Evolutionary conservation across 2,329 filamentous ascomycete genomes (phyloP), one percentile per base, ranked within the genome.

Genomic region (Claviceps pazoutovae): DNA sequence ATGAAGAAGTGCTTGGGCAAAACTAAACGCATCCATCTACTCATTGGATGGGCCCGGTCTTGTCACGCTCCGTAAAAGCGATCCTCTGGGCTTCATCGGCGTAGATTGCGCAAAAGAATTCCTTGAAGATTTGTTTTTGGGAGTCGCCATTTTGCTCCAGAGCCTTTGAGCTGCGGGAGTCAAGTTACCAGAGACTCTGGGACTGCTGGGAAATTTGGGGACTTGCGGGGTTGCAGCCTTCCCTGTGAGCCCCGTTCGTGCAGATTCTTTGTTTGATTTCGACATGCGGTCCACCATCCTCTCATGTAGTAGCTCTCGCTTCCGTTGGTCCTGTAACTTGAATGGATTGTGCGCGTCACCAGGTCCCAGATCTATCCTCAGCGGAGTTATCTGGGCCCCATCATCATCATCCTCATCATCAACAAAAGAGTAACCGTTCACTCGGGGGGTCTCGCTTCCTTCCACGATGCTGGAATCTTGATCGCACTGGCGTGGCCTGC

Each of bases 381-480:
- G 68, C 46, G 63, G 55, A 13, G 60, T 41, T 9, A 44, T 39
- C 7, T 51, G 23, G 5, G 51, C n/a, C 7, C 65, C 60, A 1
- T 62, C 58, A 16, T 71, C 70, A 16, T 74, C 74, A 0, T 78
- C 74, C 48, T 85, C 86, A 52, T 94, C 88, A 58, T 95, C 89
- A 38, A 98, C 90, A 67, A 95, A 97, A 0, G 88, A 80, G 65
- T 96, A 98, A 1, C 93, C 93, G 56, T 94, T 95, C 0, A 97
- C 87, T 2, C 88, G 78, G 0, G 91, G 93, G 0, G 91, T 97
- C 66, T 94, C 89, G 53, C 75, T 77, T 16, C 83, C 85, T 1
- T 74, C 73, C 0, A 60, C 59, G 2, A 74, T 74, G 5, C 61
- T 71, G 0, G 79, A 79, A 57, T 88, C 82, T 13, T 80, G 79